phyloP scores from a whole-genome alignment of 208 protist species.

The Eutreptiella sp. region DNA sequence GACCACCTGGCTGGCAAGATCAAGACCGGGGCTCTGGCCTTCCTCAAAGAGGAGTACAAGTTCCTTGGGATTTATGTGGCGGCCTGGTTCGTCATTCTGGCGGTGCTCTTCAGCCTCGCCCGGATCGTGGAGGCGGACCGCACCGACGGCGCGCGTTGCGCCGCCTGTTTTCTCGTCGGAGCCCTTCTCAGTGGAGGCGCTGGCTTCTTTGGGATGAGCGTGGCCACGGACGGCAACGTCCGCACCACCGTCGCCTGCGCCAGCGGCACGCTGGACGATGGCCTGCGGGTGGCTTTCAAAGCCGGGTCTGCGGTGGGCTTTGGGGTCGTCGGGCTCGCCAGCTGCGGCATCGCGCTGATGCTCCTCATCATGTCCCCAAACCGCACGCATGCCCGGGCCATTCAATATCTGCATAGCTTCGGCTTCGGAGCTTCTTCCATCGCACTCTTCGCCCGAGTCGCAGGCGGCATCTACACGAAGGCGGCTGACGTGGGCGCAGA shows the following conservation, averaged over 20 bases:
- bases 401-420: conserved; percentile 43
- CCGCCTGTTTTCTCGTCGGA: not conserved
- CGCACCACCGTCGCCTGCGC: not conserved
- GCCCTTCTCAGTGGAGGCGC: not conserved
- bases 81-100: no score
- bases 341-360: not conserved
- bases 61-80: no score
- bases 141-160: no score
- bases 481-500: conserved; percentile 69
- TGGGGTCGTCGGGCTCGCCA: conserved; percentile 4
- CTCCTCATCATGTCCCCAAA: conserved; percentile 19
- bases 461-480: conserved; percentile 69
- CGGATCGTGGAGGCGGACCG: no score
- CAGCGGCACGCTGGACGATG: not conserved
- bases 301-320: conserved; percentile 22
- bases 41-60: no score
- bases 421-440: conserved; percentile 69
- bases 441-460: conserved; percentile 64
- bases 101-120: no score
- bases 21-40: no score
- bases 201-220: conserved; percentile 1
- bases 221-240: conserved; percentile 5
- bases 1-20: no score
- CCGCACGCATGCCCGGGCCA: no score
- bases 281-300: conserved; percentile 1